A percentile compares a stretch with the other conserved stretches of the same genome.
These are phyloP conservation scores for Ogataea ramenticola DNA, from an alignment of 805 yeast species.

Conservation along the genomic window DNA sequence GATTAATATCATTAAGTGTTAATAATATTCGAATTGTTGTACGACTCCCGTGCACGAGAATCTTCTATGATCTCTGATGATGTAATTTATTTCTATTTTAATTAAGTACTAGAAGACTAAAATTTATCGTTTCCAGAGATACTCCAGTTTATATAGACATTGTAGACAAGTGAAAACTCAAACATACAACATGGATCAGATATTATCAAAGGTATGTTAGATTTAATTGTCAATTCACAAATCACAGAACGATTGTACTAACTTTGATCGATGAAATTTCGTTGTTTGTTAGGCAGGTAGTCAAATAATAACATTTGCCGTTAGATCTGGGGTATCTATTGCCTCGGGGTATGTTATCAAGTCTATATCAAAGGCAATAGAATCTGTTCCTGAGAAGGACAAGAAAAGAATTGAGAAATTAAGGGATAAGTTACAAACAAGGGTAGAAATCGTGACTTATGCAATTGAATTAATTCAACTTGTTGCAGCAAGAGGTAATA, in stretches of 20 bases:
- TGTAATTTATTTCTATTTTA: no score
- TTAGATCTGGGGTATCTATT: slow-evolving; percentile 65
- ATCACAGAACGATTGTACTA: no score
- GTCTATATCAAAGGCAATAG: slow-evolving; percentile 51
- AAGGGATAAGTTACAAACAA: slow-evolving; percentile 41
- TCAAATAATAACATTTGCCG: slow-evolving; percentile 75
- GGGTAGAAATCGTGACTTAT: slow-evolving; percentile 53
- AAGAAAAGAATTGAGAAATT: slow-evolving; percentile 34
- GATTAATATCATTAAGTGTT: no score
- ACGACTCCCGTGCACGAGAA: no score
- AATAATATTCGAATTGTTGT: no score
- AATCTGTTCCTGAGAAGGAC: slow-evolving; percentile 47
- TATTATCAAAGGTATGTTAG: slow-evolving; percentile 20
- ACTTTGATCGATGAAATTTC: no score
- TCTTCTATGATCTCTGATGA: no score
- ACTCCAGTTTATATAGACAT: not conserved
- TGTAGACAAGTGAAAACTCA: no score
- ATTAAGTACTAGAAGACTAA: no score
- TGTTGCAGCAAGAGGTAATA: slow-evolving; percentile 55
- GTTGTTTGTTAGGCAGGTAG: slow-evolving; percentile 48
- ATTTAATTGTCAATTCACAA: no score
- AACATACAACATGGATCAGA: slow-evolving; percentile 31
- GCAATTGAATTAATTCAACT: slow-evolving; percentile 63
- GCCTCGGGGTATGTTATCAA: slow-evolving; percentile 70
- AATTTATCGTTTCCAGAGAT: no score